Conservation (phyloP, 139 green algal species). For the Zygnema circumcarinatum region DNA sequence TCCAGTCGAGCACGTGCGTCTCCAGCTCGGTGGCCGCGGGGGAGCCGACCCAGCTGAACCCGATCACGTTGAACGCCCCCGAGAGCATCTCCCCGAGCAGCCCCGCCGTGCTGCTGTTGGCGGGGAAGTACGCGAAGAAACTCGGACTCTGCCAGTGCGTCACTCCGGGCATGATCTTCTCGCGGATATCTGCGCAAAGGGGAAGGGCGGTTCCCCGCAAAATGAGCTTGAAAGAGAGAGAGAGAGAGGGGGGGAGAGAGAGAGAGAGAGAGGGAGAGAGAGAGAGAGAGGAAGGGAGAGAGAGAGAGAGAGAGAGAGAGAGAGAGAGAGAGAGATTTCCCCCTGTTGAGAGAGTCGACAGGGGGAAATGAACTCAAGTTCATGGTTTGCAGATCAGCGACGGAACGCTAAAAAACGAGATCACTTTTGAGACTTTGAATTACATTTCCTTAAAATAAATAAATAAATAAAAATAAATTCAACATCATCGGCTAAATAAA, state of each 20-base stretch:
- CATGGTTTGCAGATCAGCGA: too few species aligned
- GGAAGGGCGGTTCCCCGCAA: too few species aligned
- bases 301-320: not conserved
- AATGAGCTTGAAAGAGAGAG: not conserved
- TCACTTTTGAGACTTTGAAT: too few species aligned
- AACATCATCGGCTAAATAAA: too few species aligned
- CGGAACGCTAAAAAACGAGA: too few species aligned
- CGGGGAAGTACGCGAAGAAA: constrained; percentile 84
- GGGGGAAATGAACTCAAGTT: too few species aligned
- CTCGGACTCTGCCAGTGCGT: constrained; percentile 84
- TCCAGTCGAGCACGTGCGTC: constrained; percentile 83
- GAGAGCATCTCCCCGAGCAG: constrained; percentile 82
- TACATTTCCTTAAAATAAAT: too few species aligned
- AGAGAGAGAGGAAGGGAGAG: not conserved
- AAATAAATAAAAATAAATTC: too few species aligned
- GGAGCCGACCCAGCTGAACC: constrained; percentile 74
- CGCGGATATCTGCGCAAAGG: constrained; percentile 64
- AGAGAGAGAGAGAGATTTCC: too few species aligned
- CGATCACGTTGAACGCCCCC: constrained; percentile 71
- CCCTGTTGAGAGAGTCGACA: too few species aligned
- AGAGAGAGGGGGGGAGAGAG: not conserved
- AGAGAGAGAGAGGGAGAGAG: not conserved
- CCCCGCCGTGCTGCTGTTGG: constrained; percentile 72
- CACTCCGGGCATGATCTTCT: constrained; percentile 77
- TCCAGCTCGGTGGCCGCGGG: constrained; percentile 86